Conservation (phyloP, 768 basidiomycete genomes). For the Pulveroboletus frians region DNA sequence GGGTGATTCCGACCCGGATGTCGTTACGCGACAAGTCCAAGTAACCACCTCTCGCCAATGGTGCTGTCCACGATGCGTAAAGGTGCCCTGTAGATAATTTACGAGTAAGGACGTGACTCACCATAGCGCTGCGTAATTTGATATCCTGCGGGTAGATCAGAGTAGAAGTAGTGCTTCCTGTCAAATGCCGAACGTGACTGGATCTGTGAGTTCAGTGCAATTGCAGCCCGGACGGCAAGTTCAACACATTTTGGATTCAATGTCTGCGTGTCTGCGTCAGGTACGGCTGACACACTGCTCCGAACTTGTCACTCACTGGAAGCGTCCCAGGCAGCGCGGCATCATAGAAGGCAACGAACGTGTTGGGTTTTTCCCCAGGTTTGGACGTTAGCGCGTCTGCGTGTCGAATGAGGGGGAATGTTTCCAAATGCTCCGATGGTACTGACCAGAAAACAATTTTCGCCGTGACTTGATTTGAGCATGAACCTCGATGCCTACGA, state of each 20-base stretch:
- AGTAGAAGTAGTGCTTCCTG: constrained; percentile 97
- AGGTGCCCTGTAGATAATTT: neutral
- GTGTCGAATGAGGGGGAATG: neutral
- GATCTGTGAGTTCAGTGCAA: constrained; percentile 66
- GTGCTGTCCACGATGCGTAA: constrained; percentile 44
- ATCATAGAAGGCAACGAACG: constrained; percentile 70
- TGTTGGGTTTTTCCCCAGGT: constrained; percentile 58
- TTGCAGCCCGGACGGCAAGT: constrained; percentile 73
- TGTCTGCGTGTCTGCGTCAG: constrained; percentile 5
- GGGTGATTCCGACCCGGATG: constrained; percentile 72
- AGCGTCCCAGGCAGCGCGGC: constrained; percentile 92
- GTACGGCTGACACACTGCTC: neutral
- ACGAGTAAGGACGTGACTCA: constrained; percentile 26
- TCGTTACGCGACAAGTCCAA: constrained; percentile 42
- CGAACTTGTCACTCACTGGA: constrained; percentile 52
- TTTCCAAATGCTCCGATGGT: too few relatives aligned
- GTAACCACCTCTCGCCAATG: constrained; percentile 66
- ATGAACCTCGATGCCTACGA: constrained; percentile 94
- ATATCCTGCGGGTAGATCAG: constrained; percentile 90
- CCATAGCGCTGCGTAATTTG: constrained; percentile 97
- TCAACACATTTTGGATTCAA: constrained; percentile 69
- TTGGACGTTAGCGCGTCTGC: constrained; percentile 41
- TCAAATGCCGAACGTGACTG: constrained; percentile 80
- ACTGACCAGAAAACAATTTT: constrained; percentile 83
- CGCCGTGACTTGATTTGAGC: constrained; percentile 83